phyloP scores from a whole-genome alignment of 106 monocot species.

The Alisma plantagoaquatica region DNA sequence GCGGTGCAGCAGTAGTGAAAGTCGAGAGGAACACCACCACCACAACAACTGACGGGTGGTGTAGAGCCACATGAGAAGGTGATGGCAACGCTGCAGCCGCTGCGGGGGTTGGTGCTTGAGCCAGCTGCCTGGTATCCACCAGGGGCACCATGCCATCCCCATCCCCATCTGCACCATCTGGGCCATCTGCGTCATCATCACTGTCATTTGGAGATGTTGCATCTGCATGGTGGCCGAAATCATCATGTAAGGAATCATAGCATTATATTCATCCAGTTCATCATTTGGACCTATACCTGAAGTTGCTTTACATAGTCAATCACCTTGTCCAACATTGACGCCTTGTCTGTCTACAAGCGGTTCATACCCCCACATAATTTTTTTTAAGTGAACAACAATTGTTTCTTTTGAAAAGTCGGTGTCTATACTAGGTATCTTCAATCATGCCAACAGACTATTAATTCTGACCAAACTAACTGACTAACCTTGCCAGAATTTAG shows the following conservation, averaged over 20 bases:
- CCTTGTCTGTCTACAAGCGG: constrained; percentile 60
- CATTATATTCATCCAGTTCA: constrained; percentile 38
- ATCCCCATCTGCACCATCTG: constrained; percentile 21
- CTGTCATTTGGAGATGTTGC: constrained; percentile 44
- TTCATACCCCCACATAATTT: no score
- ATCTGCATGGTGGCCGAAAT: constrained; percentile 54
- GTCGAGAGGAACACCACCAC: constrained; percentile 18
- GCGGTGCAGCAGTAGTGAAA: not conserved
- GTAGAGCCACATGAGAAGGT: no score
- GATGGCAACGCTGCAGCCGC: constrained; percentile 4
- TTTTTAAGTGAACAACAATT: no score
- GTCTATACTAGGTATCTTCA: no score
- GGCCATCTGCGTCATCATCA: constrained; percentile 53
- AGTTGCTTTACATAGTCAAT: constrained; percentile 85
- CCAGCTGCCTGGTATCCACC: not conserved
- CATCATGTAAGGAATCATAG: constrained; percentile 36
- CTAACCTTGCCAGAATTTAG: constrained; percentile 78
- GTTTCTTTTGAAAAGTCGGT: no score
- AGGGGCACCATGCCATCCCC: constrained; percentile 16
- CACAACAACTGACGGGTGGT: no score
- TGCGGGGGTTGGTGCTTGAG: not conserved
- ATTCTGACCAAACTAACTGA: not conserved
- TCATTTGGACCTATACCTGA: constrained; percentile 55
- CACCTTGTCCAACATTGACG: constrained; percentile 82
- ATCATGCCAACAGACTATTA: no score